These are phyloP conservation scores for Pseudocercospora vitis DNA, from an alignment of 2,329 filamentous ascomycete genomes.

Conservation along the genomic window DNA sequence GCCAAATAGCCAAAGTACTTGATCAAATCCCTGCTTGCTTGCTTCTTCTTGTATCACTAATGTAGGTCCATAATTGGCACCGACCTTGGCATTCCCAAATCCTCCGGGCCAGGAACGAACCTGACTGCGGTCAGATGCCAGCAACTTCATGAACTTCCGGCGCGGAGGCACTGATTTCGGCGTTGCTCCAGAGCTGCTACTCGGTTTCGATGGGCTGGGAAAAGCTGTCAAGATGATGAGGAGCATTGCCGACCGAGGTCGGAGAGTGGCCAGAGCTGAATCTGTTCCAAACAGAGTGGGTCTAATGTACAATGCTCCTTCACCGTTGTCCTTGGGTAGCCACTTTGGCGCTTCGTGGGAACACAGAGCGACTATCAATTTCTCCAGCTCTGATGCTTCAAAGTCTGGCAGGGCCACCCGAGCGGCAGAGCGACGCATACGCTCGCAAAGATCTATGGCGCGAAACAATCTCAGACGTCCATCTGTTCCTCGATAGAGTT, in stretches of 20 bases:
- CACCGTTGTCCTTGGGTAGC: conserved; percentile 68
- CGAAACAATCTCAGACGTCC: conserved; percentile 74
- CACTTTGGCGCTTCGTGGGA: conserved; percentile 72
- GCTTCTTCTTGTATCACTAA: conserved; percentile 75
- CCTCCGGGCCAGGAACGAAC: conserved; percentile 88
- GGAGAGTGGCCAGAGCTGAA: conserved; percentile 73
- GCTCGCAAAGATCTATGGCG: conserved; percentile 67
- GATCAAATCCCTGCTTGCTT: conserved; percentile 68
- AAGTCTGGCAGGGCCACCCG: conserved; percentile 75
- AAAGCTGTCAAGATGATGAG: conserved; percentile 65
- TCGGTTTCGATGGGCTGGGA: conserved; percentile 37
- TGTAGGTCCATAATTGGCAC: conserved; percentile 85
- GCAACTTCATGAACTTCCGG: conserved; percentile 59
- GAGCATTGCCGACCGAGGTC: conserved; percentile 77
- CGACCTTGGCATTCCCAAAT: conserved; percentile 85
- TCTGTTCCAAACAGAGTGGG: conserved; percentile 77
- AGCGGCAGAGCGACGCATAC: conserved; percentile 55
- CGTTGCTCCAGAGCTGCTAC: conserved; percentile 26
- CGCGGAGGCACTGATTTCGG: conserved; percentile 26
- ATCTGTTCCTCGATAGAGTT: conserved; percentile 66
- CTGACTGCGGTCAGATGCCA: conserved; percentile 75
- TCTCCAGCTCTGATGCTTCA: conserved; percentile 67
- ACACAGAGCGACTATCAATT: conserved; percentile 69
- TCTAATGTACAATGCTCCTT: conserved; percentile 71
- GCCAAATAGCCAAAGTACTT: conserved; percentile 77